Evolutionary conservation across 2,329 filamentous ascomycete species (phyloP), one percentile per base, ranked within the genome.

Genomic region (Monosporascus sp.): DNA sequence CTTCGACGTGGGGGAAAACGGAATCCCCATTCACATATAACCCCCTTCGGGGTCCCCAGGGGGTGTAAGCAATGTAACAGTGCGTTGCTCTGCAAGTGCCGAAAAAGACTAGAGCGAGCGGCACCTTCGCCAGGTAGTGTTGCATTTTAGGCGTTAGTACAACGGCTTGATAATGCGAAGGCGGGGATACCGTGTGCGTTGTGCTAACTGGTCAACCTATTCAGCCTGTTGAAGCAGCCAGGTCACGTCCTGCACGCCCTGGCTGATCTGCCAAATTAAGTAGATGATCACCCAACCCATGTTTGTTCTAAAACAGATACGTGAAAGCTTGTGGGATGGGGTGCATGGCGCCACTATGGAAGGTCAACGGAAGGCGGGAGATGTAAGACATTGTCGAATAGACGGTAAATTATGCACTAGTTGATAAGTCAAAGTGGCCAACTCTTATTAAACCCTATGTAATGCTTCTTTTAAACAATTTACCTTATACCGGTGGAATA

Each of bases 1-100:
- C 8, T 25, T 46, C 14, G 42, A 39, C 22, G 50, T 46, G 42
- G 15, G 48, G 27, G 24, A 38, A 41, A 31, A 18, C n/a, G 20
- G 24, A 48, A 34, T 15, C n/a, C 22, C 42, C 31, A 39, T 17
- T 42, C 7, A 18, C 14, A 36, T n/a, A 42, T 42, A 20, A 51
- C 9, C 20, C 20, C 5, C n/a, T 37, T 24, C 22, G 15, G 34
- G 20, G 7, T 27, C 27, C 22, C 14, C 49, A 39, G 11, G 31
- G 31, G 11, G 31, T 34, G 31, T 14, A 34, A 34, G 31, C 20
- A 14, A 24, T n/a, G 49, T 34, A 24, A 47, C 54, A 55, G 57
- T 52, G 58, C 54, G 47, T 36, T 48, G 50, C 51, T 54, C 49
- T 59, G 55, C 36, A 61, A 59, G 41, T 61, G 59, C 59, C 59